Evolutionary conservation across 306 rosid species (phyloP).

Genomic region (Ormosia semicastrata): DNA sequence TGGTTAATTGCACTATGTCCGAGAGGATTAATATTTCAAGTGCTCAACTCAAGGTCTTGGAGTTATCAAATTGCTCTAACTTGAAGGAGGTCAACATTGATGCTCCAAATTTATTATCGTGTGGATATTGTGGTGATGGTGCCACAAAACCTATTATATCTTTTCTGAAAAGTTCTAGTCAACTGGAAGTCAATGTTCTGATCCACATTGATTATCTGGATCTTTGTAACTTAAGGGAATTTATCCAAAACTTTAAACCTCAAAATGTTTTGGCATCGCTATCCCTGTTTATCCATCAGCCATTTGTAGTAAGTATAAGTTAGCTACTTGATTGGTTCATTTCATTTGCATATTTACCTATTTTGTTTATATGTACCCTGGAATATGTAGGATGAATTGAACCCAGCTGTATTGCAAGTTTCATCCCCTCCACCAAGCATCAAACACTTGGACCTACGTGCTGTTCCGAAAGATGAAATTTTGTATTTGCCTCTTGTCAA

Average conservation of each 20-base stretch:
- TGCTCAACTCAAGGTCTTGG: conserved; percentile 12
- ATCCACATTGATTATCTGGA: neutral
- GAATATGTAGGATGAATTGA: conserved; percentile 1
- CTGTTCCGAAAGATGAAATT: neutral
- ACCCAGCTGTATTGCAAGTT: neutral
- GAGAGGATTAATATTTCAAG: conserved; percentile 31
- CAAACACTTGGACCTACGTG: neutral
- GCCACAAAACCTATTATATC: neutral
- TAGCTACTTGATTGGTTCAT: neutral
- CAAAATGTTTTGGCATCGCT: conserved; percentile 4
- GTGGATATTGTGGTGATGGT: neutral
- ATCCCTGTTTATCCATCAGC: neutral
- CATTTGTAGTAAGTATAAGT: neutral
- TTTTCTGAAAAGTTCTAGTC: conserved; percentile 19
- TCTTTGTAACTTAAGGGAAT: neutral
- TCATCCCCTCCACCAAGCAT: conserved; percentile 17
- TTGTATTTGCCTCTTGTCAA: neutral
- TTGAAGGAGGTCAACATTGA: conserved; percentile 24
- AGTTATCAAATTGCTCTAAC: neutral
- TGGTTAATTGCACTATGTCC: conserved; percentile 13
- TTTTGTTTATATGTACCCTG: neutral
- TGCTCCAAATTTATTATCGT: conserved; percentile 24
- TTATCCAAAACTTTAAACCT: conserved; percentile 22
- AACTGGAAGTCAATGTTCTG: neutral
- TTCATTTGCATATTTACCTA: neutral